Percentiles rank a stretch among this genome's conserved stretches.
Evolutionary conservation across 352 stramenopile species (phyloP).

Genomic region (Phytophthora meadii): DNA sequence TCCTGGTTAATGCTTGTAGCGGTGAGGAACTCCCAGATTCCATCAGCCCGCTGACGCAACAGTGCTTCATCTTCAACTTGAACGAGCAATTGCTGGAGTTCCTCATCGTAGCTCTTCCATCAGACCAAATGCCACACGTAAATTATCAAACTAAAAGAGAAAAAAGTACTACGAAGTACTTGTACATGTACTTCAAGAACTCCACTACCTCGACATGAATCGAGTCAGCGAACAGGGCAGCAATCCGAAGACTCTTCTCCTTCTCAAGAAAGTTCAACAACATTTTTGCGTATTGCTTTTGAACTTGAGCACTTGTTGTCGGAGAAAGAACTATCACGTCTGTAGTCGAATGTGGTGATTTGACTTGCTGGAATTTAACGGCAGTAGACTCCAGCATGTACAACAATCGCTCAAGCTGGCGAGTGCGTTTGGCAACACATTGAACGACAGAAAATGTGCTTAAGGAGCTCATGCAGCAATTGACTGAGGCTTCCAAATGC

Average conservation of each 20-base stretch:
- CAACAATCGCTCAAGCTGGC: conserved; percentile 41
- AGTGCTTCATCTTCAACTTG: conserved; percentile 41
- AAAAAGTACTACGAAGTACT: too few relatives aligned
- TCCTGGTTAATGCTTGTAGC: conserved; percentile 22
- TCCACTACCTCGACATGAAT: conserved; percentile 31
- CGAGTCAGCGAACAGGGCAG: conserved; percentile 22
- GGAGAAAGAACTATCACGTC: conserved; percentile 4
- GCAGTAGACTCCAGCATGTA: conserved; percentile 37
- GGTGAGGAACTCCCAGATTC: conserved; percentile 29
- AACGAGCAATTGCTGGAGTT: conserved; percentile 41
- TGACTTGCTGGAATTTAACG: conserved; percentile 24
- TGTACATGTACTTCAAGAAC: too few relatives aligned
- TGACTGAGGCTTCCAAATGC: conserved; percentile 1
- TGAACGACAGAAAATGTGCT: conserved; percentile 34
- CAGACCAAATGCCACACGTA: neutral
- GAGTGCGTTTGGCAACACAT: conserved; percentile 39
- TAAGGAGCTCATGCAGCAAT: conserved; percentile 9
- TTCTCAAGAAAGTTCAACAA: conserved; percentile 35
- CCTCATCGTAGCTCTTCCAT: conserved; percentile 25
- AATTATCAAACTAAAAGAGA: too few relatives aligned
- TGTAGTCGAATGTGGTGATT: conserved; percentile 2
- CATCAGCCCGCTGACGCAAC: conserved; percentile 22
- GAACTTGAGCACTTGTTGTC: conserved; percentile 12
- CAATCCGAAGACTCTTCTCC: conserved; percentile 13
- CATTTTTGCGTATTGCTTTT: conserved; percentile 31